Base-by-base conservation (phyloP, 495 filamentous ascomycete genomes). In the Lophiostoma macrostomum region DNA sequence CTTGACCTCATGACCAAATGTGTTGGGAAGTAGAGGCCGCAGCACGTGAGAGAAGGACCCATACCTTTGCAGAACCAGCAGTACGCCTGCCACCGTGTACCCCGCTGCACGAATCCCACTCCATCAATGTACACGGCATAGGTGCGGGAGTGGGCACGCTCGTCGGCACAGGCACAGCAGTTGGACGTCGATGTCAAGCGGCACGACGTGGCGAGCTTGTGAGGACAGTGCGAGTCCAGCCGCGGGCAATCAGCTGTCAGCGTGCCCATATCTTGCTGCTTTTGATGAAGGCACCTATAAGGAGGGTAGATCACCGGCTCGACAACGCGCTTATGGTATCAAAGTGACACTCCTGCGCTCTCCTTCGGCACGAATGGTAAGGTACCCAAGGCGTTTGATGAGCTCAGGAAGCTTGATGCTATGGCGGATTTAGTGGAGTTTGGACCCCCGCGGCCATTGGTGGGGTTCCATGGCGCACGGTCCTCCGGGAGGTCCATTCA, bases 41-140 rank as follows among this genome's bases (percentile, higher is more conserved):
- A 38, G 11, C 12, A 2, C 5, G 46, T 14, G 42, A 29, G 14
- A 20, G 22, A 6, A 18, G 34, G n/a, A 37, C 13, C 13, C 35
- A 48, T 49, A 67, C 68, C 65, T 63, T 71, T 71, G 47, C 72
- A 75, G 59, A 69, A 72, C 69, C 70, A 74, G 56, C 72, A 75
- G 47, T 75, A 75, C 23, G 65, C 50, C 49, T 75, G 66, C 72
- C 72, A 73, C 53, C 72, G 50, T 13, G 64, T 73, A 0, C 69
- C 72, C 14, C 70, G 52, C 19, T 61, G 57, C 10, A 73, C 69
- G 32, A 72, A 72, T 14, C 72, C 72, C 3, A 75, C 63, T 19
- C 72, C 72, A 47, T 74, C 72, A 28, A 75, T 63, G 56, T 74
- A 75, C 5, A 67, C 60, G 10, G 43, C 50, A 44, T 74, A 75